Evolutionary conservation across 2,329 filamentous ascomycete species (phyloP), one percentile per base, ranked within the genome.

Genomic region (Fusarium xyrophilum): DNA sequence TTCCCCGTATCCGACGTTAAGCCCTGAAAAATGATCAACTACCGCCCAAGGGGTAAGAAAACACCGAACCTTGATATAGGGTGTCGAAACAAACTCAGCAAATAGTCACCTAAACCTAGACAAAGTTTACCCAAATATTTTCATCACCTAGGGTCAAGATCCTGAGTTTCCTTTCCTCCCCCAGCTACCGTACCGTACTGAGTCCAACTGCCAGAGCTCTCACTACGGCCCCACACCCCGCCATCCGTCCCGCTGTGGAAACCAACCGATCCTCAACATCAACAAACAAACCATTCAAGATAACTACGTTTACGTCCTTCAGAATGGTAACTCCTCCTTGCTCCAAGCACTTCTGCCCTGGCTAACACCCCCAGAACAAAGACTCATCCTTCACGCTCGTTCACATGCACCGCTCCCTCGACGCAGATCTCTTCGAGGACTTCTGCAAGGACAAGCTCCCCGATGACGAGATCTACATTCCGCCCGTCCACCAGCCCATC

Each of bases 391-490:
- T 89, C 81, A 94, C 90, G 25, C 88, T 92, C 77, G 80, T 95
- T 66, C 92, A 95, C 83, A 89, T 94, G 81, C 89, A 89, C 78
- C 82, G 84, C 55, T 81, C 90, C 32, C 87, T 88, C 76, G 87
- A 93, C 80, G 91, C 91, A 56, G 92, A 94, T 80, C 87, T 93
- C 66, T 91, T 94, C 71, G 92, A 95, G 77, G 89, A 91, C 77
- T 90, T 91, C 75, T 90, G 88, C 84, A 87, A 86, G 76, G 88
- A 91, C 80, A 86, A 84, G 74, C 85, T 91, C 44, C 89, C 89
- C n/a, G 82, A 85, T 65, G 92, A 96, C 80, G 91, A 94, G 59
- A 92, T 96, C 76, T 91, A 92, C 78, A 91, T 96, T n/a, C 88
- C 91, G 35, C 88, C 88, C 11, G 88, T 93, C 66, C 88, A 93